phyloP scores from a whole-genome alignment of 768 basidiomycete genomes.

The Tricholoma furcatifolium region DNA sequence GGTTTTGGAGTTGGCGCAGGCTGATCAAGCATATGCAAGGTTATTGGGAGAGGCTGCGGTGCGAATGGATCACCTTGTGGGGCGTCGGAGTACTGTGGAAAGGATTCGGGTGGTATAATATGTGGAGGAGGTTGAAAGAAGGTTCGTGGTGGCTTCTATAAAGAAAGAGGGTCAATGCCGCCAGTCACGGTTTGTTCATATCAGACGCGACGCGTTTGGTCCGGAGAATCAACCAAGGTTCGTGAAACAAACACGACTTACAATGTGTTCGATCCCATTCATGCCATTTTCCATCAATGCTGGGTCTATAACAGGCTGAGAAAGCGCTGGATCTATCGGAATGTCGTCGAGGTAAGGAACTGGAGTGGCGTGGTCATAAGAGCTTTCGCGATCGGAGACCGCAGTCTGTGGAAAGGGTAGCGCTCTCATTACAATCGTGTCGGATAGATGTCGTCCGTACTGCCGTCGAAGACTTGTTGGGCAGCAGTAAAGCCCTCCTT shows the following conservation, averaged over 20 bases:
- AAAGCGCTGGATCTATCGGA: constrained; percentile 80
- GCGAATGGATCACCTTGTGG: constrained; percentile 86
- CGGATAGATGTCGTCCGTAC: neutral
- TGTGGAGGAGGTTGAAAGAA: constrained; percentile 21
- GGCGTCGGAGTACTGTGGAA: constrained; percentile 63
- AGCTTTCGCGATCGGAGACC: constrained; percentile 50
- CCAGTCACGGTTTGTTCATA: constrained; percentile 22
- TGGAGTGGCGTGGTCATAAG: constrained; percentile 61
- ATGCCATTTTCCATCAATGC: constrained; percentile 35
- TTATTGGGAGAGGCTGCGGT: constrained; percentile 55
- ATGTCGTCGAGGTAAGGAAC: constrained; percentile 61
- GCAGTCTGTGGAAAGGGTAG: constrained; percentile 53
- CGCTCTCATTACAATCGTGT: constrained; percentile 48
- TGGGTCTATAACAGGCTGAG: constrained; percentile 51
- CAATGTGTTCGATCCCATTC: constrained; percentile 28
- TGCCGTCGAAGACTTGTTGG: constrained; percentile 10
- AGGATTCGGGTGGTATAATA: constrained; percentile 29
- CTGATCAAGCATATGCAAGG: constrained; percentile 47
- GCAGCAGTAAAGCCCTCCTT: constrained; percentile 21
- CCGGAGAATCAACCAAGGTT: constrained; percentile 22
- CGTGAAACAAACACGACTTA: constrained; percentile 31
- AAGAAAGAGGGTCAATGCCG: constrained; percentile 23
- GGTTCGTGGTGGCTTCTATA: constrained; percentile 25
- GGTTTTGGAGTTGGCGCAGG: constrained; percentile 43
- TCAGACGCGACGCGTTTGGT: constrained; percentile 70